A percentile compares a stretch with the other conserved stretches of the same genome.
These are phyloP conservation scores for Candida tibetensis DNA, from an alignment of 805 yeast species.

Conservation along the genomic window DNA sequence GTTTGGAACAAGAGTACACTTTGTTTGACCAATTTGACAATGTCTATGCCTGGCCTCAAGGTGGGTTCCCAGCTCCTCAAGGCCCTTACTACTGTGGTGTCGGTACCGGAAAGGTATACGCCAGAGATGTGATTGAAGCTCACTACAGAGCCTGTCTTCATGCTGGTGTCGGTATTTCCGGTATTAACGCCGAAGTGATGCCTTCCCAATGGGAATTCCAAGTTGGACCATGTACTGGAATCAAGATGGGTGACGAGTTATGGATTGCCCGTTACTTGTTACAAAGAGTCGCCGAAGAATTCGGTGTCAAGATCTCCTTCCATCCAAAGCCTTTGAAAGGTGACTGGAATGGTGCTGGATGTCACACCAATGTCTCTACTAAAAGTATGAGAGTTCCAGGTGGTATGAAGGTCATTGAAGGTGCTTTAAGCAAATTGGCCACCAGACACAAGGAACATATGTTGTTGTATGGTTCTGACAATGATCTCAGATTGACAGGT, in stretches of 20 bases:
- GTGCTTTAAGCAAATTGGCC: slow-evolving; percentile 87
- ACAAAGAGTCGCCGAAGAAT: slow-evolving; percentile 96
- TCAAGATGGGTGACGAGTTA: slow-evolving; percentile 94
- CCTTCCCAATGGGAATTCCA: slow-evolving; percentile 99
- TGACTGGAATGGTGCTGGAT: slow-evolving; percentile 99
- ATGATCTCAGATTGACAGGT: slow-evolving; percentile 94
- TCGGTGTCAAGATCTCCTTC: slow-evolving; percentile 96
- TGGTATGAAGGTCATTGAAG: slow-evolving; percentile 93
- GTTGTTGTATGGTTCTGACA: slow-evolving; percentile 91
- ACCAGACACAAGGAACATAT: slow-evolving; percentile 97
- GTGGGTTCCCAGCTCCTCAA: slow-evolving; percentile 99
- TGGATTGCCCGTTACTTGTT: slow-evolving; percentile 94
- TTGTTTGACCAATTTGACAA: slow-evolving; percentile 86
- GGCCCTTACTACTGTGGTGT: slow-evolving; percentile 99
- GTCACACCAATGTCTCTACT: slow-evolving; percentile 98
- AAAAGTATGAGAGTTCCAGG: slow-evolving; percentile 88
- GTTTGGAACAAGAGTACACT: slow-evolving; percentile 98
- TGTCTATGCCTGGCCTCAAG: slow-evolving; percentile 98
- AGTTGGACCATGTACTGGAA: slow-evolving; percentile 97
- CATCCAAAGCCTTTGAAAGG: slow-evolving; percentile 99
- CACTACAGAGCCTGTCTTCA: slow-evolving; percentile 97
- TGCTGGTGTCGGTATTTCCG: slow-evolving; percentile 87
- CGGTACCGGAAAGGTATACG: slow-evolving; percentile 96
- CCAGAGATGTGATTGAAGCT: slow-evolving; percentile 97
- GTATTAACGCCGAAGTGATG: slow-evolving; percentile 99